Evolutionary conservation across 352 stramenopile genomes (phyloP).

Genomic region (Poterioochromonas sp.): DNA sequence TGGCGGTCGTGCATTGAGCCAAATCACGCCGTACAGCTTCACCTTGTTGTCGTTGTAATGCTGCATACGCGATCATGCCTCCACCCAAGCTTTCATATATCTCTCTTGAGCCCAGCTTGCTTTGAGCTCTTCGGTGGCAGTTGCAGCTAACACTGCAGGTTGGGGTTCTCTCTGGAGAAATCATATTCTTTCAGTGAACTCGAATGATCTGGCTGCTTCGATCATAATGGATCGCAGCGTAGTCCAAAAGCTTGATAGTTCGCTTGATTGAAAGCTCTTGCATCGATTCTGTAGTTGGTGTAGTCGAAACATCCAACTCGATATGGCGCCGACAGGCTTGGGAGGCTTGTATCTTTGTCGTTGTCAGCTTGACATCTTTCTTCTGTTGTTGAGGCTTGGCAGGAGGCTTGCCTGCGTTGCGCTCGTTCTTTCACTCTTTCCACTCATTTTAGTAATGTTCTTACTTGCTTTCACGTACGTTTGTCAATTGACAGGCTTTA

Average conservation of each 20-base stretch:
- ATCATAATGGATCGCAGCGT: constrained; percentile 11
- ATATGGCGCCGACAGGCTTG: constrained; percentile 7
- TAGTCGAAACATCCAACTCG: constrained; percentile 11
- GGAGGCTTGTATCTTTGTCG: constrained; percentile 10
- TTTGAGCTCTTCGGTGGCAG: constrained; percentile 8
- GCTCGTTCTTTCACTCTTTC: constrained; percentile 11
- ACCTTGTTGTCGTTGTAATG: constrained; percentile 13
- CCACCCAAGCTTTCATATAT: constrained; percentile 13
- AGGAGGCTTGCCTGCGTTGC: constrained; percentile 5
- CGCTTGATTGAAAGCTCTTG: constrained; percentile 11
- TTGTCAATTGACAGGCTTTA: constrained; percentile 14
- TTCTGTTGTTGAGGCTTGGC: constrained; percentile 10
- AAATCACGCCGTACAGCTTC: constrained; percentile 10
- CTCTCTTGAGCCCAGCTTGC: constrained; percentile 3
- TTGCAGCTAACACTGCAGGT: constrained; percentile 10
- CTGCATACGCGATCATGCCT: neutral
- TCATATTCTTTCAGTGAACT: constrained; percentile 15
- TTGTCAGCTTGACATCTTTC: constrained; percentile 13
- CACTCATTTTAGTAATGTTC: constrained; percentile 15
- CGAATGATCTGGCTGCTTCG: neutral
- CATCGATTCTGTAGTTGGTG: constrained; percentile 11
- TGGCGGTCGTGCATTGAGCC: constrained; percentile 1
- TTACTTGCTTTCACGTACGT: constrained; percentile 8
- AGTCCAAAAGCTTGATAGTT: constrained; percentile 10
- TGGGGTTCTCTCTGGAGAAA: constrained; percentile 10